Evolutionary conservation across 768 basidiomycete species (phyloP), one percentile per base, ranked within the genome.

Genomic region (Crucibulum laeve): DNA sequence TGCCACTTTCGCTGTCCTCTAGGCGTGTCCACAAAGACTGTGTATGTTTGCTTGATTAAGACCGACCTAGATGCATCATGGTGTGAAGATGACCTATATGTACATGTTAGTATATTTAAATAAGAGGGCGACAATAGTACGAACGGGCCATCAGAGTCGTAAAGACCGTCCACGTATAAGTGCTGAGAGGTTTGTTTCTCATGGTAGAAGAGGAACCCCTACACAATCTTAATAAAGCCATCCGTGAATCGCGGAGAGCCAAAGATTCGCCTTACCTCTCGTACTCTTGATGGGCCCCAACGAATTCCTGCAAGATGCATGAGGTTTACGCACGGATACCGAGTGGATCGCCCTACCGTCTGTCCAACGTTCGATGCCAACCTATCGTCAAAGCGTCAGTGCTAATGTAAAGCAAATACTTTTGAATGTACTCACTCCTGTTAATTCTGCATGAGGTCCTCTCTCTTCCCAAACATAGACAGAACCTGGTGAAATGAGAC

Each of bases 381-480:
- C 79, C 85, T 87, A 44, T 15, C n/a, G n/a, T 30, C n/a, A 8
- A 8, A 30, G 28, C n/a, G 28, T 30, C 28, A 30, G 28, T n/a
- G 28, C n/a, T n/a, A n/a, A 8, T n/a, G 10, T 25, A 6, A 14
- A 15, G 24, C 5, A 32, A 26, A 26, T 26, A 17, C n/a, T 8
- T 5, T 18, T 5, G 10, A 21, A 8, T 25, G 11, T 11, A 65
- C 76, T 58, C 63, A 87, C 84, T 49, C 86, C 84, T 45, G 83
- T 84, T 22, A 84, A 67, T 49, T 87, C 87, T 38, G 82, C 71
- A 45, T 82, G 78, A 30, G 84, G 77, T 0, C 81, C 81, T 43
- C 88, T 73, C 61, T 91, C 88, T 57, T 90, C 88, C 87, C 87
- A 91, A 13, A 91, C 87, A 53, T 86, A 91, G 5, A 89, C 82